phyloP scores from a whole-genome alignment of 495 filamentous ascomycete species.

The Halenospora varia region DNA sequence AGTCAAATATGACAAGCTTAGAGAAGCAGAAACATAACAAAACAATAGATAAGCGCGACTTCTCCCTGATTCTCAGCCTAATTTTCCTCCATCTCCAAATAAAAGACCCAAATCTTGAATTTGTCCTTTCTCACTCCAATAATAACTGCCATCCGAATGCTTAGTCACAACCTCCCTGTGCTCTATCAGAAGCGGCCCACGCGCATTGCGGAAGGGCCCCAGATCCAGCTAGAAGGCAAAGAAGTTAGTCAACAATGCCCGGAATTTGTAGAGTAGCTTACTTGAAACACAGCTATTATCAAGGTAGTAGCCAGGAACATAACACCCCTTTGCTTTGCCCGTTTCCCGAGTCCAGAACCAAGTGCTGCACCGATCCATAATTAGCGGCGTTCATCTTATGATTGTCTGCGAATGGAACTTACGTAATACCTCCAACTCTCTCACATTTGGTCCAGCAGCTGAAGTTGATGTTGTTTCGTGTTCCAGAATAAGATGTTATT shows the following conservation, averaged over 20 bases:
- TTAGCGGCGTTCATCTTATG: neutral
- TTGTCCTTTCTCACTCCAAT: too few relatives aligned
- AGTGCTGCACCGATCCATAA: neutral
- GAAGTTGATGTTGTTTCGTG: neutral
- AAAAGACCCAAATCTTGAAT: too few relatives aligned
- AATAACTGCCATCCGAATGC: too few relatives aligned
- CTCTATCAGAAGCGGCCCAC: neutral
- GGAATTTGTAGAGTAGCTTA: neutral
- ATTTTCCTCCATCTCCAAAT: too few relatives aligned
- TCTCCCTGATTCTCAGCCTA: too few relatives aligned
- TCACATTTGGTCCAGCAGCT: neutral
- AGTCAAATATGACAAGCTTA: too few relatives aligned
- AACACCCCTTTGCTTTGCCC: too few relatives aligned
- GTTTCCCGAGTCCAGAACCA: neutral
- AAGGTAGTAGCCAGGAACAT: neutral
- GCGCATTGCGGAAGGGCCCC: neutral
- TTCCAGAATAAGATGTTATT: neutral
- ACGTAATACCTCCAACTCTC: neutral
- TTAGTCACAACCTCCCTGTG: neutral
- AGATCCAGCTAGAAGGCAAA: neutral
- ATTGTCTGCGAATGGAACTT: neutral
- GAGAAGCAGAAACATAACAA: too few relatives aligned
- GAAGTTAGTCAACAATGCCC: neutral
- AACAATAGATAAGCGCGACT: too few relatives aligned
- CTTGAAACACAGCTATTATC: neutral